A percentile compares a stretch with the other conserved stretches of the same genome.
These are phyloP conservation scores for Meyerozyma sp. DNA, from an alignment of 1,139 yeast species.

Conservation along the genomic window DNA sequence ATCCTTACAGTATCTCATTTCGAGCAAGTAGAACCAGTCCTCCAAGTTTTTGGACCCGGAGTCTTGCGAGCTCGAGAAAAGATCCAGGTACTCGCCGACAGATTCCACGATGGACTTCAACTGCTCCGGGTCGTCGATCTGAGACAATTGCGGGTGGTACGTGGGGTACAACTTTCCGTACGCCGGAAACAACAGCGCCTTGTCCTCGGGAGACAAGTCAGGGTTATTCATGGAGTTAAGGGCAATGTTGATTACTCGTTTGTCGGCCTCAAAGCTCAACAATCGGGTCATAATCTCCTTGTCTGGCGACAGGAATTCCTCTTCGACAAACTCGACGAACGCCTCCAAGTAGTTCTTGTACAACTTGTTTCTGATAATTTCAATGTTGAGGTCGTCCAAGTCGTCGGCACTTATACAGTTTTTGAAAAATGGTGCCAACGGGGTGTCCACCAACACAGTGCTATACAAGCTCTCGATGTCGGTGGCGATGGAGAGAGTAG, in stretches of 20 bases:
- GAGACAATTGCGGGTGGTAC: constrained; percentile 64
- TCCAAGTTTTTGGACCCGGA: constrained; percentile 61
- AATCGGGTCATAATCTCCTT: constrained; percentile 73
- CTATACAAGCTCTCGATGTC: constrained; percentile 89
- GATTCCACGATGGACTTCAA: constrained; percentile 68
- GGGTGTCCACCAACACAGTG: constrained; percentile 95
- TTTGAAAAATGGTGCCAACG: constrained; percentile 93
- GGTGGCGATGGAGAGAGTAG: constrained; percentile 90
- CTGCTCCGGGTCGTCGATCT: constrained; percentile 81
- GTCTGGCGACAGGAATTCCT: constrained; percentile 68
- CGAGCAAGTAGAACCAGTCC: constrained; percentile 88
- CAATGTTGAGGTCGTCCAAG: constrained; percentile 92
- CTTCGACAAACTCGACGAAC: constrained; percentile 61
- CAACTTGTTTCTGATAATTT: constrained; percentile 84
- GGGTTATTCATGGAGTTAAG: constrained; percentile 80
- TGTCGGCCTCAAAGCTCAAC: constrained; percentile 89
- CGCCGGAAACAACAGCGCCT: constrained; percentile 65
- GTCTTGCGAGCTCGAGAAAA: constrained; percentile 50
- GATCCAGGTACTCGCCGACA: constrained; percentile 67
- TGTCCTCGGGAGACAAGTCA: constrained; percentile 68
- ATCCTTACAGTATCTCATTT: constrained; percentile 86
- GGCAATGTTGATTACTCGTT: constrained; percentile 87
- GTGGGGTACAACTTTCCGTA: constrained; percentile 79
- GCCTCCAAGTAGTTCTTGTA: constrained; percentile 92
- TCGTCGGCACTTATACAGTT: constrained; percentile 91